Evolutionary conservation across 2,329 filamentous ascomycete species (phyloP).

Genomic region (Colletotrichum camelliae): DNA sequence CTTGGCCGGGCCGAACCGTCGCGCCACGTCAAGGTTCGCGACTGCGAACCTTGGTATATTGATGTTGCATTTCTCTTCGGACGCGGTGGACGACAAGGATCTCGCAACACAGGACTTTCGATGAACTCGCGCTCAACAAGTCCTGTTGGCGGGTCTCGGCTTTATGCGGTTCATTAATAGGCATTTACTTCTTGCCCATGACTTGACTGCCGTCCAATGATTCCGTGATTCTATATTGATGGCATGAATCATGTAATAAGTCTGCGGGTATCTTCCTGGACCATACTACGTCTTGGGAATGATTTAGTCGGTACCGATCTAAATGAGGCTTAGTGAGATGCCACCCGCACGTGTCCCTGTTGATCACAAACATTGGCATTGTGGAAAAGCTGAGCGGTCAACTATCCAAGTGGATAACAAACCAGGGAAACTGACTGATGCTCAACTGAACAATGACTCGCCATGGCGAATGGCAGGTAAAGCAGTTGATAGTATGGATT

Average conservation of each 20-base stretch:
- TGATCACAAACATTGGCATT: background rate
- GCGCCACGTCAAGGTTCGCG: background rate
- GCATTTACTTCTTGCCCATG: background rate
- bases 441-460: background rate
- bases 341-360: background rate
- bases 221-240: background rate
- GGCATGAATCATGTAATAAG: background rate
- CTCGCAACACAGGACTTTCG: rapidly evolving
- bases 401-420: background rate
- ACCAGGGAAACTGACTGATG: background rate
- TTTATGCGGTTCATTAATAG: background rate
- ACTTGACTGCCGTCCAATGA: background rate
- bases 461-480: background rate
- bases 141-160: background rate
- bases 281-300: background rate
- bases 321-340: background rate
- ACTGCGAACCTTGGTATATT: background rate
- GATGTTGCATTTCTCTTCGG: background rate
- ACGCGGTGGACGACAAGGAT: background rate
- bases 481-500: background rate
- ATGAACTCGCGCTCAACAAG: background rate
- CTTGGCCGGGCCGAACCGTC: background rate
- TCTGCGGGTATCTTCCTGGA: background rate
- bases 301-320: background rate
- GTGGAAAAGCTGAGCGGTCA: background rate